Evolutionary conservation across 805 yeast genomes (phyloP), one percentile per base, ranked within the genome.

Genomic region (Suhomyces vadensis): DNA sequence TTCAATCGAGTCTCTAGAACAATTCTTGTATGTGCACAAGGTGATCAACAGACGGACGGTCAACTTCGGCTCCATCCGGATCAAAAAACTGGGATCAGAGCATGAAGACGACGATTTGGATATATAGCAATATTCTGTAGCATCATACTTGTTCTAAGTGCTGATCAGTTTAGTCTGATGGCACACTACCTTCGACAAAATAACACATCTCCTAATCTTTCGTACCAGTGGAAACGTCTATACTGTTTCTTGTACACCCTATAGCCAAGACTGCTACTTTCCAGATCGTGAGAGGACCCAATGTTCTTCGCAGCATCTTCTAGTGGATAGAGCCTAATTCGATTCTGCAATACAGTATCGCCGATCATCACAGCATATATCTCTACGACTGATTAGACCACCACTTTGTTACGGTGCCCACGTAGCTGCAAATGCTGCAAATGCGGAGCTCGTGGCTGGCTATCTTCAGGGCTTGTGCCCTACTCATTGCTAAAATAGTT

Each of bases 1-100:
- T 52, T 55, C 69, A 2, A 53, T 77, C 6, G 74, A 69, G 35
- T 55, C 69, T 2, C 63, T 87, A 47, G 91, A 85, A 55, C 38
- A 39, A 6, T 48, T 31, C 21, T 46, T 60, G 25, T 37, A 50
- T n/a, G 36, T 35, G 29, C 43, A 48, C 39, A 58, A 69, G 0
- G 63, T 68, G 7, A 51, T 75, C 13, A 54, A 56, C 22, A 57
- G 68, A 33, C 64, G 56, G 35, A 68, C 76, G 5, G 57, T 58
- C 38, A 62, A 62, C 33, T 60, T 60, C 17, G 54, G 49, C 31
- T 53, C 51, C 25, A 56, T 50, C 10, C 53, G 46, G 38, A 44
- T 38, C 37, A 44, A 16, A 16, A 36, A 19, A 11, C 16, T 31
- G 2, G 41, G 42, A 3, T 27, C 38, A 5, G 55, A 53, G 13